A percentile compares a stretch with the other conserved stretches of the same genome.
These are phyloP conservation scores for Erigeron philadelphicus DNA, from an alignment of 140 eudicot genomes.

Conservation along the genomic window DNA sequence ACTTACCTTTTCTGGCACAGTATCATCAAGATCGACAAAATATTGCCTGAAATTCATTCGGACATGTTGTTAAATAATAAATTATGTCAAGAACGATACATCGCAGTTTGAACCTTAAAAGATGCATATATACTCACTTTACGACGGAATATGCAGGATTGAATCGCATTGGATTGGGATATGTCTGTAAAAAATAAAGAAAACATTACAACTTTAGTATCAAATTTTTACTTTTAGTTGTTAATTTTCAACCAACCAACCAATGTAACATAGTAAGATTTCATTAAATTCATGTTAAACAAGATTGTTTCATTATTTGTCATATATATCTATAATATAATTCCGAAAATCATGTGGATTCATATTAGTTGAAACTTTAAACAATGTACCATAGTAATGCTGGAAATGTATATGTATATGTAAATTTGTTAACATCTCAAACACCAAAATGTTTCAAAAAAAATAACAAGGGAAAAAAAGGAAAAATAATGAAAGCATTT, in stretches of 20 bases:
- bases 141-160: conserved; percentile 94
- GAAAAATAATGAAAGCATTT: conserved; percentile 5
- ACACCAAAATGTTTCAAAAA: background rate
- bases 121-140: conserved; percentile 50
- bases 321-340: no score
- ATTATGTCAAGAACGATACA: background rate
- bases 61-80: conserved; percentile 15
- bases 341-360: no score
- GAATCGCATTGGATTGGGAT: conserved; percentile 80
- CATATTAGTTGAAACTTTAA: no score
- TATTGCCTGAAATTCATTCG: conserved; percentile 65
- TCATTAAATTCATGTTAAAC: no score
- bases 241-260: no score
- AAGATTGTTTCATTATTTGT: no score
- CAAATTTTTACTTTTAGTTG: no score
- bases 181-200: conserved; percentile 47
- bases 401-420: no score
- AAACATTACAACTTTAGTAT: background rate
- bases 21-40: conserved; percentile 68
- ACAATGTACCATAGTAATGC: no score
- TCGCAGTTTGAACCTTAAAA: background rate
- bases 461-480: background rate
- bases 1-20: conserved; percentile 71
- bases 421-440: background rate
- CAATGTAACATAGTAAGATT: no score